Base-by-base conservation (phyloP, 768 basidiomycete genomes). In the Pisolithus tinctorius region DNA sequence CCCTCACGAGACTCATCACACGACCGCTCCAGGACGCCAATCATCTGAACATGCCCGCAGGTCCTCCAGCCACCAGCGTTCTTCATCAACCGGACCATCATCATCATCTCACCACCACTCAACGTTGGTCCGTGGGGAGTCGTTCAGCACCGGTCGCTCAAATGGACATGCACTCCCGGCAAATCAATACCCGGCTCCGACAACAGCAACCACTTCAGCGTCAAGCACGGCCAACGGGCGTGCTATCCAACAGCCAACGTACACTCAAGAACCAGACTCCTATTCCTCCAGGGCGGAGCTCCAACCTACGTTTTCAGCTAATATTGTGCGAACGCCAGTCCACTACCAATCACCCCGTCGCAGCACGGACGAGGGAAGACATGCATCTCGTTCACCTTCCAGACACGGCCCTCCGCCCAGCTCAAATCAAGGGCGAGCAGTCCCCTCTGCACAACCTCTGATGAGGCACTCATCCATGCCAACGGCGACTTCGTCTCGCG, bases 251-350 rank as follows among this genome's bases (percentile, higher is more conserved):
- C 62, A 53, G 16, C 11, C 52, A 11, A 0, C 48, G 23, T 55
- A 63, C 47, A 59, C 58, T 9, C 57, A 58, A 31, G 62, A 69
- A 47, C 66, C 65, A 1, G 75, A 79, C 49, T 71, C 73, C 3
- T 86, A 76, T 58, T 84, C 77, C 0, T 62, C 77, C 6, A 71
- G 69, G 50, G 69, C 62, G 17, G 76, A 80, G 13, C 76, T 87
- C 16, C 78, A 81, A 41, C 73, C 83, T 1, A 87, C 87, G 1
- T 89, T 88, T 58, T 82, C 83, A 2, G 59, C 78, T n/a, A 79
- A 71, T 49, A 83, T 86, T 62, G 71, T 88, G 30, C 82, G 86
- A 45, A 85, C 81, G 3, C 86, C 86, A 1, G 73, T 75, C 5
- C 76, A 87, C 60, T 88, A 86, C 53, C 62, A 63, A 17, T 53